A percentile compares a stretch with the other conserved stretches of the same genome.
Conservation (phyloP, 2,329 filamentous ascomycete species). For the Alternaria sp. region DNA sequence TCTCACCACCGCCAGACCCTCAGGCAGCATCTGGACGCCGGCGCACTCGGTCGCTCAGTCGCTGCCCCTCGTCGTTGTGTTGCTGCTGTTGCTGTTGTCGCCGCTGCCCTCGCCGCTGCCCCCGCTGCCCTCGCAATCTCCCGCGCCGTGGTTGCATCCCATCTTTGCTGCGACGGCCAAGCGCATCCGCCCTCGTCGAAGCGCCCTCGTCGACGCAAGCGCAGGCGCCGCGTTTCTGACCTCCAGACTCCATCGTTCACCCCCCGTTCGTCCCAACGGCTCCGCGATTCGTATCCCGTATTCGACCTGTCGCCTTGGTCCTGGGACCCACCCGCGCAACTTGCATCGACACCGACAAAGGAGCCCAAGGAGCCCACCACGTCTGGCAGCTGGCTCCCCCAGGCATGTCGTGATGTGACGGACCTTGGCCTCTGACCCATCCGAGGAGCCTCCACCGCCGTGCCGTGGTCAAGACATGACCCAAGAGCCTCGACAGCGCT, state of each 20-base stretch:
- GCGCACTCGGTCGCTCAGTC: constrained; percentile 3
- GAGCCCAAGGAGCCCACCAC: constrained; percentile 10
- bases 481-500: constrained; percentile 43
- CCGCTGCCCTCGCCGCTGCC: not conserved
- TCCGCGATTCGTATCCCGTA: constrained; percentile 5
- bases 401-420: constrained; percentile 39
- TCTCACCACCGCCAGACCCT: constrained; percentile 6
- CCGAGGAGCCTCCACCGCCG: constrained; percentile 25
- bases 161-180: constrained; percentile 26
- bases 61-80: constrained; percentile 7
- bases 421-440: constrained; percentile 19
- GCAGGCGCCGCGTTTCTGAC: constrained; percentile 12
- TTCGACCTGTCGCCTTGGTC: constrained; percentile 13
- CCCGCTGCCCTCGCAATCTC: constrained; percentile 3
- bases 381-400: not conserved
- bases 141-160: constrained; percentile 14
- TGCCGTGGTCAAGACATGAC: constrained; percentile 34
- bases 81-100: too few species aligned
- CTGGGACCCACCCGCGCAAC: constrained; percentile 12
- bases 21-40: constrained; percentile 12
- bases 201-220: constrained; percentile 22
- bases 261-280: constrained; percentile 10
- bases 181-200: constrained; percentile 22
- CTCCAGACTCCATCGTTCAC: not conserved
- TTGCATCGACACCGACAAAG: constrained; percentile 9